Evolutionary conservation across 2,329 filamentous ascomycete genomes (phyloP).

Genomic region (Calycina herbarum): DNA sequence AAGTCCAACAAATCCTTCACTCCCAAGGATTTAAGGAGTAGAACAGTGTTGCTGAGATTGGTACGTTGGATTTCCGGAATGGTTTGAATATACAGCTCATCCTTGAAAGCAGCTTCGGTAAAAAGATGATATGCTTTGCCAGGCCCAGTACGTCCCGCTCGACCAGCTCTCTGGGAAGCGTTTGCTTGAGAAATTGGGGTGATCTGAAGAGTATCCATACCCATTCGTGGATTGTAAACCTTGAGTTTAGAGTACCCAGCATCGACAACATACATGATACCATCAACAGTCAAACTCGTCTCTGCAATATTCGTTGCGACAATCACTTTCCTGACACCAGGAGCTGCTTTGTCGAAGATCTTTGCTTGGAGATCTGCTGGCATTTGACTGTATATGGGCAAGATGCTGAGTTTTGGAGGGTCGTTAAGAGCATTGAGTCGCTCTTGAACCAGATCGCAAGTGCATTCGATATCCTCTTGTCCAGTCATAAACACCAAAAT

Average conservation of each 20-base stretch:
- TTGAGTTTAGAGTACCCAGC: constrained; percentile 96
- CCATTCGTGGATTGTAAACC: constrained; percentile 98
- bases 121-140: constrained; percentile 94
- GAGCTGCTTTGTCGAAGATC: constrained; percentile 89
- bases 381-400: constrained; percentile 99
- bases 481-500: constrained; percentile 99
- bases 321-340: constrained; percentile 93
- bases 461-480: constrained; percentile 96
- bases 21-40: constrained; percentile 90
- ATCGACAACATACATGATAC: constrained; percentile 99
- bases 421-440: constrained; percentile 87
- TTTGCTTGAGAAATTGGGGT: constrained; percentile 98
- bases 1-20: constrained; percentile 95
- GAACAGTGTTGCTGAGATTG: constrained; percentile 90
- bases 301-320: constrained; percentile 99
- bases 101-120: constrained; percentile 91
- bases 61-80: constrained; percentile 98
- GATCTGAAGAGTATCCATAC: constrained; percentile 98
- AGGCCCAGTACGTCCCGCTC: constrained; percentile 90
- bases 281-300: constrained; percentile 95
- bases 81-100: constrained; percentile 94
- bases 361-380: constrained; percentile 96
- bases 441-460: constrained; percentile 89
- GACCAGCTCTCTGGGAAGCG: constrained; percentile 86
- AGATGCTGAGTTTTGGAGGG: constrained; percentile 87